These are phyloP conservation scores for Fonsecaea multimorphosa DNA, from an alignment of 2,329 filamentous ascomycete genomes.

Conservation along the genomic window DNA sequence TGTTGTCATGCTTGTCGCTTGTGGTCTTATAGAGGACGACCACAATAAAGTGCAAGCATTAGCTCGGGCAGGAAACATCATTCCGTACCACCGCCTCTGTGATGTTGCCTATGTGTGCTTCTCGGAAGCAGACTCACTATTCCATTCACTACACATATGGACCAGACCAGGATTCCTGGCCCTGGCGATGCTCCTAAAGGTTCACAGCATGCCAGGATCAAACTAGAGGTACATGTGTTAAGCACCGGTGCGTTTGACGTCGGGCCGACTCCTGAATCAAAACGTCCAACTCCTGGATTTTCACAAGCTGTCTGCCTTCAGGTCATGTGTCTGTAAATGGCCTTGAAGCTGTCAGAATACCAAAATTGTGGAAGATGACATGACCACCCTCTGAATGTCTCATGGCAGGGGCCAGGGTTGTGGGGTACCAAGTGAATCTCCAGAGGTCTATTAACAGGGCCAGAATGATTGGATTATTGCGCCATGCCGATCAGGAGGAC, in stretches of 20 bases:
- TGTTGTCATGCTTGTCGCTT: slow-evolving; percentile 1
- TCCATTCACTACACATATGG: not conserved
- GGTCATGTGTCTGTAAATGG: slow-evolving; percentile 15
- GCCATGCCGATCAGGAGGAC: slow-evolving; percentile 30
- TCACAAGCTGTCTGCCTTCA: slow-evolving; percentile 12
- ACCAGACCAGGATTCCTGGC: slow-evolving; percentile 13
- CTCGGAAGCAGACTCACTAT: slow-evolving; percentile 18
- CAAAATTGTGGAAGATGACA: slow-evolving; percentile 2
- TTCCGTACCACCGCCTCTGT: slow-evolving; percentile 14
- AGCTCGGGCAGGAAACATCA: slow-evolving; percentile 29
- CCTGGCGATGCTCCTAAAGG: slow-evolving; percentile 7
- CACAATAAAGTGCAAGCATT: slow-evolving; percentile 18
- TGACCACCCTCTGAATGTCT: slow-evolving; percentile 20
- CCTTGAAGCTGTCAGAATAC: not conserved
- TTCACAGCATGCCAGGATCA: not conserved
- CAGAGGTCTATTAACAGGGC: slow-evolving; percentile 1
- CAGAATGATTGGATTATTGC: slow-evolving; percentile 25
- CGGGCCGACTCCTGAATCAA: slow-evolving; percentile 2
- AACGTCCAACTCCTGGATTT: not conserved
- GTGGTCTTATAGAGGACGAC: not conserved
- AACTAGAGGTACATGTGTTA: not conserved
- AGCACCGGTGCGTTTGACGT: slow-evolving; percentile 2
- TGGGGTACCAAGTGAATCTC: slow-evolving; percentile 18
- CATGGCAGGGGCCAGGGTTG: slow-evolving; percentile 9
- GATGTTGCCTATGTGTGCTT: slow-evolving; percentile 5